A percentile compares a stretch with the other conserved stretches of the same genome.
phyloP scores from a whole-genome alignment of 108 stramenopile species.

The Skeletonema marinoi region DNA sequence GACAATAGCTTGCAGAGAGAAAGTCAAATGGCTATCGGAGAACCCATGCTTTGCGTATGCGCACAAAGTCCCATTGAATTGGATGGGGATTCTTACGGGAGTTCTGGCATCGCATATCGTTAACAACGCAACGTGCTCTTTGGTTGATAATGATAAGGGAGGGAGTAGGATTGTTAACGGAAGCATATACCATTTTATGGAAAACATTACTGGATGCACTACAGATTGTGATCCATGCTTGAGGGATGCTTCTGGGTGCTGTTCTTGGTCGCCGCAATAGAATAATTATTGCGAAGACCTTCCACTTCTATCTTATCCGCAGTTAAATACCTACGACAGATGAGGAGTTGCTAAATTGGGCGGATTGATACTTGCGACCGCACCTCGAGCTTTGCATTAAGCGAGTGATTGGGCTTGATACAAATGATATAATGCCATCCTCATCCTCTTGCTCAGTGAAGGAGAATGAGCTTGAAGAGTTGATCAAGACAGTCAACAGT shows the following conservation, averaged over 20 bases:
- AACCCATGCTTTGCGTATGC: conserved; percentile 16
- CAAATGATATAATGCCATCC: too few relatives aligned
- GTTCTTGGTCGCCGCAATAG: conserved; percentile 4
- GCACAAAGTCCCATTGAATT: conserved; percentile 11
- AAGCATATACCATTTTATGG: conserved; percentile 3
- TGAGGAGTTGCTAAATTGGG: too few relatives aligned
- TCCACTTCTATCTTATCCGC: too few relatives aligned
- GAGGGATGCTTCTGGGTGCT: conserved; percentile 4
- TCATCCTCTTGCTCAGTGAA: too few relatives aligned
- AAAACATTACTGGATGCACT: not conserved
- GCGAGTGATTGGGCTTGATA: too few relatives aligned
- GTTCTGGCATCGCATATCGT: conserved; percentile 8
- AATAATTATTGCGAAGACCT: too few relatives aligned
- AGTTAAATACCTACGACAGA: too few relatives aligned
- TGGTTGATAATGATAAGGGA: conserved; percentile 15
- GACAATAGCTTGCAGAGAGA: not conserved
- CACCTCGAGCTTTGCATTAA: too few relatives aligned
- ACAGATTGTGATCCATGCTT: conserved; percentile 22
- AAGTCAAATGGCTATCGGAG: not conserved
- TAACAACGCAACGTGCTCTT: conserved; percentile 5
- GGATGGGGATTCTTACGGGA: conserved; percentile 8
- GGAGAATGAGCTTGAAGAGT: too few relatives aligned
- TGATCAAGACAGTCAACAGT: too few relatives aligned
- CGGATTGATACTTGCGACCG: too few relatives aligned
- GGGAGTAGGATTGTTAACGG: conserved; percentile 21